Evolutionary conservation across 345 rosid genomes (phyloP), one percentile per base, ranked within the genome.

Genomic region (Litchi chinensis): DNA sequence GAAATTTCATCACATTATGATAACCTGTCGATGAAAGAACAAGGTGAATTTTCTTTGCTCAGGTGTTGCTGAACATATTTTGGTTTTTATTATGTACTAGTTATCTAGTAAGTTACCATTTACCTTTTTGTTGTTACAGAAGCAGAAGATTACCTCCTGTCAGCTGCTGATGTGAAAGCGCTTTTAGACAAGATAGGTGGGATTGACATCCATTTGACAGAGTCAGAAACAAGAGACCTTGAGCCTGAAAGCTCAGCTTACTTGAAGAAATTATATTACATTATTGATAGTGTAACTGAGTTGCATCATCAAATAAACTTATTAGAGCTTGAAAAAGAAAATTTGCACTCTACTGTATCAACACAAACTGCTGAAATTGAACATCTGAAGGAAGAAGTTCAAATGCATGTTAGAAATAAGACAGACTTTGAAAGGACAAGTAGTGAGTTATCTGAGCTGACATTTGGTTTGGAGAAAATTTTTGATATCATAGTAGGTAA

Each of bases 141-240:
- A 79, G 83, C 84, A 78, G 93, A 85, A 85, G 87, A 81, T 28
- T 76, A 74, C 64, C 77, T 86, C 68, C 71, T 93, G 80, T 87
- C 94, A 59, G 79, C 89, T 52, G 82, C 89, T 21, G 86, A 93
- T 66, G 59, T 84, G 74, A 89, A 82, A 79, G 82, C 78, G 48
- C 93, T 95, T 68, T 66, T 88, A 69, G 89, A 91, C 44, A 95
- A 90, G 86, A 80, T 91, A 44, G 78, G 79, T 80, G 82, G 43
- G 75, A 76, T 88, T 65, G 90, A 89, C 73, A 71, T 87, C 84
- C 85, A 92, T 75, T 78, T 54, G 70, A 79, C 79, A 43, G 85
- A 85, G 76, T 65, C 81, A 60, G 83, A 78, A 40, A 70, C 76
- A 48, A 85, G 84, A 77, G 86, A 81, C 48, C 60, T 81, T 21